phyloP scores from a whole-genome alignment of 352 stramenopile species.

The Pythium aristosporum region DNA sequence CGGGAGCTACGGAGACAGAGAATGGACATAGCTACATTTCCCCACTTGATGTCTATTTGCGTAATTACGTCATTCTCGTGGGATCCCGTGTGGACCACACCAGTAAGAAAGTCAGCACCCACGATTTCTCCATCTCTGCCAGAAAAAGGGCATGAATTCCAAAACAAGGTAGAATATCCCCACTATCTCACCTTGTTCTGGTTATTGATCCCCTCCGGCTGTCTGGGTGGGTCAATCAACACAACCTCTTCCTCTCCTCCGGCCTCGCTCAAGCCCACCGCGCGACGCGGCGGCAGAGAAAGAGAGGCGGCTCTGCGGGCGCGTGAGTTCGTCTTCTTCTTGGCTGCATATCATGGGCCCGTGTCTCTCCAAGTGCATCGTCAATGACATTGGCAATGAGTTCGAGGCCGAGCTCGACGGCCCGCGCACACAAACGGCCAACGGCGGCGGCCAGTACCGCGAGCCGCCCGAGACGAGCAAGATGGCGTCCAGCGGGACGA shows the following conservation, averaged over 20 bases:
- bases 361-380: constrained; percentile 84
- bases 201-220: constrained; percentile 2
- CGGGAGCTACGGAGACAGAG: background rate
- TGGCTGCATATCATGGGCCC: constrained; percentile 52
- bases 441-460: constrained; percentile 36
- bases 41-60: background rate
- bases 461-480: constrained; percentile 40
- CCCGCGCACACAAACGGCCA: constrained; percentile 24
- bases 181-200: constrained; percentile 5
- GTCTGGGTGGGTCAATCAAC: background rate
- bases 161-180: background rate
- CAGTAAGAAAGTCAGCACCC: constrained; percentile 19
- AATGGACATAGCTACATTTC: constrained; percentile 13
- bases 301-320: background rate
- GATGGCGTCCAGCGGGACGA: constrained; percentile 1
- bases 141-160: background rate
- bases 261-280: background rate
- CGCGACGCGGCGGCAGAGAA: background rate
- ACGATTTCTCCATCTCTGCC: background rate
- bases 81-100: constrained; percentile 8
- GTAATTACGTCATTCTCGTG: constrained; percentile 6
- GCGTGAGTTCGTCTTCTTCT: no score
- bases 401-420: constrained; percentile 85
- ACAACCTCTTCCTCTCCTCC: background rate
- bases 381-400: constrained; percentile 82